These are phyloP conservation scores for Eragrostis tef DNA, from an alignment of 202 grass and related monocot genomes.

Conservation along the genomic window DNA sequence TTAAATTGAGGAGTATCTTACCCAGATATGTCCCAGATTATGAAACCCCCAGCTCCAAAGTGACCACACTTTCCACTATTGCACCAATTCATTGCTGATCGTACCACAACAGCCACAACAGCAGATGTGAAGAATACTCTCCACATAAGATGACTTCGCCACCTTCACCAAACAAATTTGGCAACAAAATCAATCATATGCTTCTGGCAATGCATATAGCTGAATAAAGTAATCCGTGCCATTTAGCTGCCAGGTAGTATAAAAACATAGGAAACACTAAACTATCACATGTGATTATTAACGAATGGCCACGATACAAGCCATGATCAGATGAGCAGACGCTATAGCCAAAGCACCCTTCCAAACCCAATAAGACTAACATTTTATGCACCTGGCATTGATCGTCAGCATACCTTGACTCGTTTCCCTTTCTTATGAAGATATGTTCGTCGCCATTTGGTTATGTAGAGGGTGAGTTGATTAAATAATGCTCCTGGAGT, in stretches of 20 bases:
- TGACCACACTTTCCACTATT: constrained; percentile 96
- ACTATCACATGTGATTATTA: constrained; percentile 8
- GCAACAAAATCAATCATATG: constrained; percentile 43
- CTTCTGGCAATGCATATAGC: constrained; percentile 22
- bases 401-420: constrained; percentile 67
- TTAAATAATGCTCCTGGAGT: constrained; percentile 95
- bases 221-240: not conserved
- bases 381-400: not conserved
- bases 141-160: constrained; percentile 99
- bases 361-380: not conserved
- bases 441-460: constrained; percentile 82
- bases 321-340: not conserved
- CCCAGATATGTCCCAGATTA: constrained; percentile 99
- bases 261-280: constrained; percentile 17
- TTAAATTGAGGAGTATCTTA: constrained; percentile 36
- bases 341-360: not conserved
- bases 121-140: constrained; percentile 99
- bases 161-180: constrained; percentile 61
- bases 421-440: constrained; percentile 93
- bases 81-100: constrained; percentile 93
- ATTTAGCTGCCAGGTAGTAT: not conserved
- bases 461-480: constrained; percentile 97
- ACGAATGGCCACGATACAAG: constrained; percentile 21
- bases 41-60: constrained; percentile 98
- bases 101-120: constrained; percentile 93